Base-by-base conservation (phyloP, 73 alveolate genomes). In the Blepharisma stoltei region DNA sequence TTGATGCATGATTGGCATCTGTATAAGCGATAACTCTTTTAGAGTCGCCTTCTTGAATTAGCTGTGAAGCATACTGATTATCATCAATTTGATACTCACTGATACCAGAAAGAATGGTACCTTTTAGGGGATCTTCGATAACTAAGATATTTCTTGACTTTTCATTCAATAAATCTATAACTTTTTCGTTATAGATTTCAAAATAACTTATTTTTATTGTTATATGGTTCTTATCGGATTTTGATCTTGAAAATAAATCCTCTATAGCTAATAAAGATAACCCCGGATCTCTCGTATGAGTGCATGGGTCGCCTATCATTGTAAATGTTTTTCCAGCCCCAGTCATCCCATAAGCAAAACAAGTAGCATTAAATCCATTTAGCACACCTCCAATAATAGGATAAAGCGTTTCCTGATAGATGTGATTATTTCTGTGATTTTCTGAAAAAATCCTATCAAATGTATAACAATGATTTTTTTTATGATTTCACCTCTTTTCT, bases 181-280 rank as follows among this genome's bases (percentile, higher is more conserved):
- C 94, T 76, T 96, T 95, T 90, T 96, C 99, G 77, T 94, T 94
- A 81, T 96, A 96, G 55, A 96, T 94, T 80, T 96, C 98, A n/a
- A 94, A 86, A 85, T 86, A 95, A 44, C 97, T 86, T 52, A 94
- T 87, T 79, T 97, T 69, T 6, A 95, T 90, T 83, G 69, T 76
- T 67, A 54, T 75, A 86, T 85, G 76, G 93, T 82, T 84, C 82
- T 78, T 66, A 85, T 85, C 49, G 77, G 68, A 0, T 86, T 83
- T 82, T 87, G 91, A 48, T 86, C 83, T 75, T 91, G 97, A 23
- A 78, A 88, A 76, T 92, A 92, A 32, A 97, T 94, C 88, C 83
- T 91, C 91, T 7, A 95, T 75, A 8, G 98, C 99, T 76, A 88
- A 83, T 66, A 81, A 77, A 67, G 81, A 83, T 25, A 60, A 9